Conservation (phyloP, 371 early-diverging fungal genomes). For the Phascolomyces articulosus region DNA sequence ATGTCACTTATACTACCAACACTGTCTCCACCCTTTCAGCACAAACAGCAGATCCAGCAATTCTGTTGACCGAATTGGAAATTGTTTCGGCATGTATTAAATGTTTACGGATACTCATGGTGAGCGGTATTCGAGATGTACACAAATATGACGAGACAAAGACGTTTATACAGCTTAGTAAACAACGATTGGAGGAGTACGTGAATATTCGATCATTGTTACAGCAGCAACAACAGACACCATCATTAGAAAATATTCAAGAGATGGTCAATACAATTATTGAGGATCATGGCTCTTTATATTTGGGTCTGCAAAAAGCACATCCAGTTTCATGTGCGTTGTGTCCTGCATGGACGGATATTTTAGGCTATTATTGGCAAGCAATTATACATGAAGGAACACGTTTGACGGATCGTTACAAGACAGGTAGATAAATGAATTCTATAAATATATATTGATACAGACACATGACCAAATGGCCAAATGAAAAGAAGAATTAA, state of each 20-base stretch:
- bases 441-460: too few relatives aligned
- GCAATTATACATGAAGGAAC: constrained; percentile 31
- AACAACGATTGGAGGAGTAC: constrained; percentile 64
- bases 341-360: constrained; percentile 63
- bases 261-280: constrained; percentile 53
- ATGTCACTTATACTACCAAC: constrained; percentile 54
- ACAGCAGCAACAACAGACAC: neutral
- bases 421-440: constrained; percentile 13
- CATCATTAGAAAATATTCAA: neutral
- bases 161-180: constrained; percentile 52
- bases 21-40: constrained; percentile 14
- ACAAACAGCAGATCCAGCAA: neutral
- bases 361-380: constrained; percentile 82
- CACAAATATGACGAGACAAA: constrained; percentile 63
- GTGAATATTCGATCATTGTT: constrained; percentile 34
- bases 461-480: too few relatives aligned
- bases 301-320: constrained; percentile 70
- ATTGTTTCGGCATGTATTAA: constrained; percentile 67
- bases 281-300: constrained; percentile 83
- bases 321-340: constrained; percentile 76
- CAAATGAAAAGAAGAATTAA: neutral
- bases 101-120: constrained; percentile 70
- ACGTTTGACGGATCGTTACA: constrained; percentile 21
- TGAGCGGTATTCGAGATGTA: constrained; percentile 76
- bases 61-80: constrained; percentile 38